These are phyloP conservation scores for Prunus salicina DNA, from an alignment of 306 rosid genomes.

Conservation along the genomic window DNA sequence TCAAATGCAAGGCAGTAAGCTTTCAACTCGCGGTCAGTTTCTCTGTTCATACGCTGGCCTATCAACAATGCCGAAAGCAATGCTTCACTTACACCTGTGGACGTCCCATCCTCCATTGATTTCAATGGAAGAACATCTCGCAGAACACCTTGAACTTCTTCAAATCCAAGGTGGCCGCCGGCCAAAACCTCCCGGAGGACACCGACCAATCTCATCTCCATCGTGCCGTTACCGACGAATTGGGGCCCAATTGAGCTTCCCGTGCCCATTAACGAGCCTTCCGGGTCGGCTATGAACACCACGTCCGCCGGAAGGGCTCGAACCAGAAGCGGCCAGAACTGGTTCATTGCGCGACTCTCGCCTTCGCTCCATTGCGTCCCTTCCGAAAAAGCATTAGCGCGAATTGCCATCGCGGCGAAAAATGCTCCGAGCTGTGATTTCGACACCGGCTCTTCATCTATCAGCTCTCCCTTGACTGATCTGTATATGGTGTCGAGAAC, in stretches of 20 bases:
- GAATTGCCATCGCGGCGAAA: constrained; percentile 90
- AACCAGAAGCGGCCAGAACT: constrained; percentile 79
- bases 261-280: constrained; percentile 72
- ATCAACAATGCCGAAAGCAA: constrained; percentile 91
- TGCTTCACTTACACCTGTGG: constrained; percentile 65
- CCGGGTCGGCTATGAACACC: constrained; percentile 86
- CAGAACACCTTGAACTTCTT: constrained; percentile 90
- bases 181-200: constrained; percentile 91
- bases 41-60: constrained; percentile 98
- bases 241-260: constrained; percentile 85
- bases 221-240: constrained; percentile 61
- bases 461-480: constrained; percentile 69
- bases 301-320: constrained; percentile 80
- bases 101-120: constrained; percentile 24
- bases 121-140: constrained; percentile 73
- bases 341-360: constrained; percentile 75
- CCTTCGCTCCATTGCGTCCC: constrained; percentile 99
- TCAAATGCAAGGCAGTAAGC: constrained; percentile 97
- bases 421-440: constrained; percentile 93
- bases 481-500: constrained; percentile 79
- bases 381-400: constrained; percentile 87
- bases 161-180: constrained; percentile 94
- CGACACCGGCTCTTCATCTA: constrained; percentile 61
- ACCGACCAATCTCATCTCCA: constrained; percentile 93
- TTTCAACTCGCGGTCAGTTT: constrained; percentile 86